Percentiles rank a stretch among this genome's conserved stretches.
These are phyloP conservation scores for Sanguinoderma infundibulare DNA, from an alignment of 1,284 basidiomycete genomes.

Conservation along the genomic window DNA sequence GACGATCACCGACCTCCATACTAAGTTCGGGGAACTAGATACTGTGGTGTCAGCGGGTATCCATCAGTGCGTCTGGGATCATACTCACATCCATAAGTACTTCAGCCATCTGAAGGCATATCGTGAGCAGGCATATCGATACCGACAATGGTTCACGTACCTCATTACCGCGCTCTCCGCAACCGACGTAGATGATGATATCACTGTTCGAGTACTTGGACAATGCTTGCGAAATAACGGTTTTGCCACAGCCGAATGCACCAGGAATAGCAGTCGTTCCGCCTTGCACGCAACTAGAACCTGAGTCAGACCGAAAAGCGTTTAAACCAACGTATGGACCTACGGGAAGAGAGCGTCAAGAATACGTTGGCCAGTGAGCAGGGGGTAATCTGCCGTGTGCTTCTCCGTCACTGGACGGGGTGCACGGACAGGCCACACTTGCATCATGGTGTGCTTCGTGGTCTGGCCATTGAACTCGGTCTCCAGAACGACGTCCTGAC, in stretches of 20 bases:
- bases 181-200: constrained; percentile 99
- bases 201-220: constrained; percentile 99
- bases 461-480: constrained; percentile 98
- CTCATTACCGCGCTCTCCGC: constrained; percentile 92
- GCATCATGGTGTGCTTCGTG: constrained; percentile 95
- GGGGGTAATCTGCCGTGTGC: constrained; percentile 89
- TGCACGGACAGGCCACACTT: constrained; percentile 98
- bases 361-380: constrained; percentile 97
- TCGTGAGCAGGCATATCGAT: not conserved
- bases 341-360: constrained; percentile 97
- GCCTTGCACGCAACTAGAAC: constrained; percentile 90
- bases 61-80: constrained; percentile 1
- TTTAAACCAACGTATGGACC: constrained; percentile 28
- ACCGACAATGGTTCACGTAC: constrained; percentile 39
- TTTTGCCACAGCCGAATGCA: constrained; percentile 98
- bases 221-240: constrained; percentile 95
- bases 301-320: constrained; percentile 1
- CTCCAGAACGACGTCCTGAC: constrained; percentile 91
- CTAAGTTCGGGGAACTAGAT: constrained; percentile 93
- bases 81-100: constrained; percentile 86
- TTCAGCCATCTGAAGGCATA: constrained; percentile 86
- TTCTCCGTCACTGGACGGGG: constrained; percentile 96
- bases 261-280: constrained; percentile 99
- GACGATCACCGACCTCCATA: constrained; percentile 88
- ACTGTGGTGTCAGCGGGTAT: constrained; percentile 22